Conservation (phyloP, 2,329 filamentous ascomycete species). For the Trichoderma simmonsii region DNA sequence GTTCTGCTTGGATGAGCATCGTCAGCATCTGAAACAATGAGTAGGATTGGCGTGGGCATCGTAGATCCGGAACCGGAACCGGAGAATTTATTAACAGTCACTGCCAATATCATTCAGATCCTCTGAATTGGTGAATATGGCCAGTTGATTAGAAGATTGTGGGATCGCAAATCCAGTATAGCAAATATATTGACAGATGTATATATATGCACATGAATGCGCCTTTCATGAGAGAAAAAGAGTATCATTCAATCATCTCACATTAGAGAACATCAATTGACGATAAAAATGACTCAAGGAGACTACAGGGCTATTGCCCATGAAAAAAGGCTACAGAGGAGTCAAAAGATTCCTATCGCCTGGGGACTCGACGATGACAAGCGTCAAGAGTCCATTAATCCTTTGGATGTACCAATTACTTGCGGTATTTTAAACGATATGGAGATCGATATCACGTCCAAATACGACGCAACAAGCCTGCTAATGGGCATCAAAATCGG, state of each 20-base stretch:
- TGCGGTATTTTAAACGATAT: constrained; percentile 38
- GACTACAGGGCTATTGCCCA: background rate
- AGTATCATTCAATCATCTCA: background rate
- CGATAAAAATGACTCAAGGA: background rate
- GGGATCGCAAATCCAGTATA: background rate
- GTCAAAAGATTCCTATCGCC: background rate
- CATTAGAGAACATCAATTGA: background rate
- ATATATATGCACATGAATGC: background rate
- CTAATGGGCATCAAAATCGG: constrained; percentile 31
- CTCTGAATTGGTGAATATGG: background rate
- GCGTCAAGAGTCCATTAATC: background rate
- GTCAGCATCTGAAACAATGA: background rate
- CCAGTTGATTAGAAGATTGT: background rate
- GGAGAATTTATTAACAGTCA: background rate
- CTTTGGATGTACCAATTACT: background rate
- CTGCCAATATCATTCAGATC: background rate
- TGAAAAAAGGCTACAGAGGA: background rate
- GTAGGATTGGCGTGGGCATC: background rate
- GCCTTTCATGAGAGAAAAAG: background rate
- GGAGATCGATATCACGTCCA: constrained; percentile 55
- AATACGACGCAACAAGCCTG: constrained; percentile 40
- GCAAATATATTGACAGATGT: background rate
- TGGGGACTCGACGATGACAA: background rate
- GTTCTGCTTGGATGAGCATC: background rate
- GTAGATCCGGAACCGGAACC: background rate